Conservation (phyloP, 805 yeast genomes). For the Ogataea pini region DNA sequence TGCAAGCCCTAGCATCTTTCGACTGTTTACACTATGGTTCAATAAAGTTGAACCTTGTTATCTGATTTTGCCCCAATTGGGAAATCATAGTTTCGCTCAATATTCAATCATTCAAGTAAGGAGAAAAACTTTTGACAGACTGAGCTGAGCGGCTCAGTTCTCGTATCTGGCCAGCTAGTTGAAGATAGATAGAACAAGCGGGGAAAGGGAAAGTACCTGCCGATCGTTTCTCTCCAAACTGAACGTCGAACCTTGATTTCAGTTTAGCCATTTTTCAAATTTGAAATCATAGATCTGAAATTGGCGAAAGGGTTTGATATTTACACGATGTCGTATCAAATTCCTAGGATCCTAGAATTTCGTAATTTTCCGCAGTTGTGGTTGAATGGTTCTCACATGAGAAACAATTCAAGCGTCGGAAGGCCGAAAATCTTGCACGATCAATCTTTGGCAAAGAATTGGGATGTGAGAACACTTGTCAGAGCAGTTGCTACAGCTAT, state of each 20-base stretch:
- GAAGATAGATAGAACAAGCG: neutral
- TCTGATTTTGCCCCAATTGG: constrained; percentile 6
- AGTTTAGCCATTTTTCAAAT: neutral
- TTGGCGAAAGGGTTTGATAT: neutral
- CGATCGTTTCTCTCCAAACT: neutral
- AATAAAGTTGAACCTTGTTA: neutral
- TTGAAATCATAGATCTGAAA: neutral
- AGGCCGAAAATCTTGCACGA: neutral
- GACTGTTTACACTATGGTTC: neutral
- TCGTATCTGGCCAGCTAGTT: neutral
- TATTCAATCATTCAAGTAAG: neutral
- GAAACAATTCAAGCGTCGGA: neutral
- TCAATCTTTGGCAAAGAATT: neutral
- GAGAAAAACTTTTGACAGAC: neutral
- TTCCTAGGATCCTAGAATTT: too few species aligned
- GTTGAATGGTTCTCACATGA: too few species aligned
- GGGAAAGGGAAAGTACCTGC: neutral
- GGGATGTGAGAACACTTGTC: neutral
- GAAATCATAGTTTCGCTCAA: neutral
- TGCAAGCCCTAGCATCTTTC: neutral
- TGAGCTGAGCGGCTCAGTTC: neutral
- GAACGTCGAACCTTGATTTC: neutral
- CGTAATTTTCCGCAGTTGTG: too few species aligned
- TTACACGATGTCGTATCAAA: too few species aligned
- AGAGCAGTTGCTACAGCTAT: neutral